Percentiles rank a stretch among this genome's conserved stretches.
Evolutionary conservation across 176 grass and related monocot genomes (phyloP).

Genomic region (Hyparrhenia diplandra): DNA sequence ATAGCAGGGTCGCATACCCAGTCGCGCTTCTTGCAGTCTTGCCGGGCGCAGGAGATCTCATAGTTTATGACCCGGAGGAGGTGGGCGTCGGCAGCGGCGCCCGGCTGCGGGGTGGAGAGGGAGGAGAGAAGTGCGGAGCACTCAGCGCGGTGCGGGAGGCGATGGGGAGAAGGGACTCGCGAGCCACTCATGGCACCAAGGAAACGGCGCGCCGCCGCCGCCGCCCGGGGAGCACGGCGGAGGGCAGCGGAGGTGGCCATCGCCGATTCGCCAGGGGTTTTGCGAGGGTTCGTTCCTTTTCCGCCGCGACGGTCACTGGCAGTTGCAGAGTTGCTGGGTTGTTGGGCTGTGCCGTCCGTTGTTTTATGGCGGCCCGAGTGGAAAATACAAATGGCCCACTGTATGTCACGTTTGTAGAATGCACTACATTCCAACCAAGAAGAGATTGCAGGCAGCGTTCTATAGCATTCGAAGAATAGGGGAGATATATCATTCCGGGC

Average conservation of each 20-base stretch:
- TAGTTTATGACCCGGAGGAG: conserved; percentile 44
- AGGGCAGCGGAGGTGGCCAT: conserved; percentile 23
- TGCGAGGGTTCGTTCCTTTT: background rate
- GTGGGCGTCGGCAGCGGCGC: conserved; percentile 35
- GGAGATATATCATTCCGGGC: too few relatives aligned
- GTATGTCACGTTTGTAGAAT: too few relatives aligned
- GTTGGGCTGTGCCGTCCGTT: background rate
- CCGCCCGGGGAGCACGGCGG: conserved; percentile 16
- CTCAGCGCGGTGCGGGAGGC: background rate
- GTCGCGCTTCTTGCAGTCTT: conserved; percentile 35
- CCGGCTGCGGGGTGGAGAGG: background rate
- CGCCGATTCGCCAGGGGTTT: background rate
- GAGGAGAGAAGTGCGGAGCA: conserved; percentile 3
- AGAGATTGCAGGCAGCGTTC: too few relatives aligned
- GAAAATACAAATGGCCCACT: background rate
- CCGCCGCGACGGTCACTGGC: background rate
- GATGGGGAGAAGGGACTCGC: background rate
- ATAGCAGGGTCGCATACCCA: background rate
- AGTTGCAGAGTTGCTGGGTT: background rate
- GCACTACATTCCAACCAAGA: too few relatives aligned
- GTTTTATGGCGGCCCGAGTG: background rate
- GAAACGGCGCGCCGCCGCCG: conserved; percentile 9
- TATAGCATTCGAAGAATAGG: too few relatives aligned
- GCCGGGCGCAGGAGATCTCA: conserved; percentile 46
- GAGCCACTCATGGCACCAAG: background rate